Evolutionary conservation across 305 asterid genomes (phyloP).

Genomic region (Solanum hybrid): DNA sequence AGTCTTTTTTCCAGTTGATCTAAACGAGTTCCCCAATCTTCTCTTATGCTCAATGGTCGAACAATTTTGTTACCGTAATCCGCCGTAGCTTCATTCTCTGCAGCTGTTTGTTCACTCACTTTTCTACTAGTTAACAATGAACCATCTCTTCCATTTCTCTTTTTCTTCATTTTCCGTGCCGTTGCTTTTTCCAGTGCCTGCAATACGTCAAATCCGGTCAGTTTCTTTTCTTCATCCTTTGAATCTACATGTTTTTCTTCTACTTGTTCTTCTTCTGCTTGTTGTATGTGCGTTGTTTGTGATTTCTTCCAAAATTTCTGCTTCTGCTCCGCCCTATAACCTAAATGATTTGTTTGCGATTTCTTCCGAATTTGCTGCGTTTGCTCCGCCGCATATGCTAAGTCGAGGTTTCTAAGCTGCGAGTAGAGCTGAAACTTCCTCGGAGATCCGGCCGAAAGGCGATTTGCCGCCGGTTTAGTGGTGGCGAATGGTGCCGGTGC

Average conservation of each 20-base stretch:
- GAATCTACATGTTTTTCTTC: neutral
- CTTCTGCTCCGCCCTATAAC: neutral
- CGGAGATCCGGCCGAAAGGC: neutral
- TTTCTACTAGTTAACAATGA: neutral
- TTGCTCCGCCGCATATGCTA: neutral
- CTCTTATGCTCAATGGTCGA: slow-evolving; percentile 7
- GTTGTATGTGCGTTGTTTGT: neutral
- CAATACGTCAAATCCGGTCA: slow-evolving; percentile 18
- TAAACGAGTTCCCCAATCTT: slow-evolving; percentile 19
- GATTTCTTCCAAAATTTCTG: neutral
- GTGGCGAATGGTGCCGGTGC: neutral
- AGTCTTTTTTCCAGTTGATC: slow-evolving; percentile 18
- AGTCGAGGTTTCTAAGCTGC: neutral
- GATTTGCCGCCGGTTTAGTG: neutral
- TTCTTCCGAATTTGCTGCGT: neutral
- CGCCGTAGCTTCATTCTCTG: neutral
- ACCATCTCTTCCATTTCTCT: neutral
- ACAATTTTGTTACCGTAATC: neutral
- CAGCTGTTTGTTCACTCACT: neutral
- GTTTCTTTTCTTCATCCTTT: neutral
- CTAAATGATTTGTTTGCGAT: neutral
- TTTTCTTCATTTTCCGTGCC: slow-evolving; percentile 14
- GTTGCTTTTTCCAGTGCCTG: slow-evolving; percentile 14
- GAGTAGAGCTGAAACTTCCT: neutral
- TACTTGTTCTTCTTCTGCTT: neutral